Evolutionary conservation across 129 eudicot species (phyloP), one percentile per base, ranked within the genome.

Genomic region (Calendula officinalis): DNA sequence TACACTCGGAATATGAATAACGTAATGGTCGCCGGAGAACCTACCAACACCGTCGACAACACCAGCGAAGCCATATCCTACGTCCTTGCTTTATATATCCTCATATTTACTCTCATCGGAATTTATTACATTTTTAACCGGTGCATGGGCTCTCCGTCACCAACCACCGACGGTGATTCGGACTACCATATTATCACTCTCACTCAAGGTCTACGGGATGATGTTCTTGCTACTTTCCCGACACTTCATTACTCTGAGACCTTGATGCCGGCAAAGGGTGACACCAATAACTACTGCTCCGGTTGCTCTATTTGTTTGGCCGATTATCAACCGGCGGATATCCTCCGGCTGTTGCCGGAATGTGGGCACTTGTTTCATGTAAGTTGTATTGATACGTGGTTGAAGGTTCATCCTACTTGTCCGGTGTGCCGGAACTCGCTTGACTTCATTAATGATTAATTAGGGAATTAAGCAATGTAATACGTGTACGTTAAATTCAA

Each of bases 271-370:
- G 3, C 43, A 15, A 32, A 27, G 49, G 35, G 9, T 12, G 55
- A 45, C 8, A 35, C n/a, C 10, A 6, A 5, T 17, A 5, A 11
- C 43, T 32, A 39, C 9, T 27, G 12, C 4, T 59, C 66, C 5
- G 16, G 66, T 42, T 61, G 66, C 6, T 61, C 51, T 10, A 61
- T 82, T 32, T 82, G 83, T 49, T 68, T 82, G 51, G 75, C 54
- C 10, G 83, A 82, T 7, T 82, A 82, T 54, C 61, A 50, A 37
- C 66, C 45, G 7, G 4, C 40, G n/a, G 87, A 82, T 7, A 13
- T 74, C 68, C 49, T 82, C 1, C 74, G 83, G 56, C 11, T 78
- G 60, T 44, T 82, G 75, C 82, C 80, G 49, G 63, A 69, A 22
- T 22, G 30, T 22, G 30, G 30, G 30, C 30, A 22, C 30, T 22